These are phyloP conservation scores for Phytomonas serpens DNA, from an alignment of 208 protist genomes.

Conservation along the genomic window DNA sequence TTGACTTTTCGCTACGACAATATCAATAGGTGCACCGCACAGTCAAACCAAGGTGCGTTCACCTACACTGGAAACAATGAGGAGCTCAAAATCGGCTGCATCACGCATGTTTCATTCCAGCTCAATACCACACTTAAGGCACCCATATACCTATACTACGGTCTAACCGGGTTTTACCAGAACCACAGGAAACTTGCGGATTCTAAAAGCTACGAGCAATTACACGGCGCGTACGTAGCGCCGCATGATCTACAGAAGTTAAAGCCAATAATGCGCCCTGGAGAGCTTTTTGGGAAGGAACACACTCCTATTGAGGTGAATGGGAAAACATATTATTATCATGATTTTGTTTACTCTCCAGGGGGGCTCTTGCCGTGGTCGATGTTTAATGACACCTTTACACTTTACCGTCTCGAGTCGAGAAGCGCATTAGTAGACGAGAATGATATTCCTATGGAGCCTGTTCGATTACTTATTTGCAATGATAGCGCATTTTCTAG, in stretches of 20 bases:
- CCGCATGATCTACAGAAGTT: conserved; percentile 18
- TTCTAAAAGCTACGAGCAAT: conserved; percentile 65
- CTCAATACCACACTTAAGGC: conserved; percentile 55
- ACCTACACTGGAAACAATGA: conserved; percentile 22
- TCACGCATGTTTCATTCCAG: conserved; percentile 44
- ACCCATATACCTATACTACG: conserved; percentile 97
- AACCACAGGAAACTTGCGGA: conserved; percentile 95
- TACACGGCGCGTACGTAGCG: conserved; percentile 34
- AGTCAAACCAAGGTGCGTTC: conserved; percentile 31
- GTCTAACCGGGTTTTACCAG: conserved; percentile 97
- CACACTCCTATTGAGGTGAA: conserved; percentile 15
- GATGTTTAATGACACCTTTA: conserved; percentile 97
- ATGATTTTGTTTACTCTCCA: conserved; percentile 87
- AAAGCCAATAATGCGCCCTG: conserved; percentile 48
- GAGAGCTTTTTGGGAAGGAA: conserved; percentile 28
- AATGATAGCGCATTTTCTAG: conserved; percentile 72
- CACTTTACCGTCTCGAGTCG: conserved; percentile 25
- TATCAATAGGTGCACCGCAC: conserved; percentile 33
- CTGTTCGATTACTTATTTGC: conserved; percentile 35
- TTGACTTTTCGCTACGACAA: conserved; percentile 71
- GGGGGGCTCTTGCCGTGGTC: conserved; percentile 96
- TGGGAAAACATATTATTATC: conserved; percentile 18
- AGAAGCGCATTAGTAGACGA: background rate
- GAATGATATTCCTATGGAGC: background rate
- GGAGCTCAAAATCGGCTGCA: conserved; percentile 40